These are phyloP conservation scores for Xylariaceae sp. DNA, from an alignment of 2,329 filamentous ascomycete genomes.

Conservation along the genomic window DNA sequence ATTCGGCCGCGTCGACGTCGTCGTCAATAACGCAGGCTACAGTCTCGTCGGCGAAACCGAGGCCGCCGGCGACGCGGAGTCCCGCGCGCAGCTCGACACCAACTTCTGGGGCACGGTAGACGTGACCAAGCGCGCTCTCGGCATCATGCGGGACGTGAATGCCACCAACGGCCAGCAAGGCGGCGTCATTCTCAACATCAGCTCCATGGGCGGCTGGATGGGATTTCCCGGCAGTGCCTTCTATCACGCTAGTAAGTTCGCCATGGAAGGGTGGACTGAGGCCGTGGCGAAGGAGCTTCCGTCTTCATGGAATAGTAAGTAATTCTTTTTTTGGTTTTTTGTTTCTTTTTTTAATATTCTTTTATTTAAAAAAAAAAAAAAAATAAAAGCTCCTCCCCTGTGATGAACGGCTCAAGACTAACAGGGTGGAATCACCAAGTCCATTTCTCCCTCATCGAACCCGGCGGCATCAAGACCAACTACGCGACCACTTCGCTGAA, in stretches of 20 bases:
- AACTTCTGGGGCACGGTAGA: constrained; percentile 40
- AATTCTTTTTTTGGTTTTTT: not conserved
- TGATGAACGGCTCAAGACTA: no score
- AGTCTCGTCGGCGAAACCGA: constrained; percentile 30
- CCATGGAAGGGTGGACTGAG: constrained; percentile 44
- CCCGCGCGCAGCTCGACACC: constrained; percentile 36
- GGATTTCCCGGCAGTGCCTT: constrained; percentile 33
- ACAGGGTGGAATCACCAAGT: constrained; percentile 21
- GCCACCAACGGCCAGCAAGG: constrained; percentile 31
- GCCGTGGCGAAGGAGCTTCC: constrained; percentile 39
- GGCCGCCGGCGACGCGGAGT: constrained; percentile 29
- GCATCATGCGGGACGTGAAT: constrained; percentile 35
- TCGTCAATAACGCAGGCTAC: constrained; percentile 33
- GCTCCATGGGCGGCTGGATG: constrained; percentile 44
- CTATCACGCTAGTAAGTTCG: constrained; percentile 41
- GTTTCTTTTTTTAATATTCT: no score
- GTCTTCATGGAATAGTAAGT: constrained; percentile 38
- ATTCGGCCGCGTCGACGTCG: constrained; percentile 34
- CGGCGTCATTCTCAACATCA: constrained; percentile 50
- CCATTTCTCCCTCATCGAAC: constrained; percentile 39
- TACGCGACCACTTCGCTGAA: constrained; percentile 29
- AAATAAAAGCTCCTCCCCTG: no score
- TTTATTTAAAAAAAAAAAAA: no score
- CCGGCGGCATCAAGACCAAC: constrained; percentile 36
- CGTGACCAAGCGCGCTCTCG: constrained; percentile 35